Base-by-base conservation (phyloP, 495 filamentous ascomycete genomes). In the Daldinia grandis region DNA sequence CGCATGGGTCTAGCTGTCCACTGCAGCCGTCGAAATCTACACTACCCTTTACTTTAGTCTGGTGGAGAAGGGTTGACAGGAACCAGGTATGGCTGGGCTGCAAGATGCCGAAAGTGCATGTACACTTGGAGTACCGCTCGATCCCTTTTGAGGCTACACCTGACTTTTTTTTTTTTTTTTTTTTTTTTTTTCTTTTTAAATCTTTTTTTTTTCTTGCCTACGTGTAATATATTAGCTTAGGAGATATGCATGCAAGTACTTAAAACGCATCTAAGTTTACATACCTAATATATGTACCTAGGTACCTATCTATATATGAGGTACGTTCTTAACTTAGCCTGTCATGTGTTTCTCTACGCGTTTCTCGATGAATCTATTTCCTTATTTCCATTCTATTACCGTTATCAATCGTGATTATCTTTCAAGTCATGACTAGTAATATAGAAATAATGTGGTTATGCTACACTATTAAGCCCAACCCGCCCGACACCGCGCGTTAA, bases 1-100 rank as follows among this genome's bases (percentile, higher is more conserved):
- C 60, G 63, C 56, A 68, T 49, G 60, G 60, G 64, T 56, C 40
- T 61, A 62, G 37, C 56, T 55, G 55, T 55, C 60, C 60, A 68
- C 35, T 56, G 49, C 64, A 57, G 64, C 69, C 56, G 69, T 72
- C 64, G 55, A 72, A 72, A 68, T 67, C 69, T 72, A 58, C 47
- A 7, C 37, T 59, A 58, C 47, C 28, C 37, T 59, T 24, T 68
- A 55, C 54, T 63, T 64, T 68, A 68, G 58, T 67, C 53, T 31
- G 28, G 60, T 65, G 60, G 69, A 47, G 69, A 68, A 68, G 27
- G 27, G 44, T 30, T 61, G 70, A 56, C 65, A 64, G 65, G 70
- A 62, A 59, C 65, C 58, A 73, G 69, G 64, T 58, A 49, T 49
- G 59, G 69, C 58, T 61, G 10, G 12, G 65, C 62, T 73, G 70